These are phyloP conservation scores for Fraxinus xanthoxyloides DNA, from an alignment of 305 asterid species.

Conservation along the genomic window DNA sequence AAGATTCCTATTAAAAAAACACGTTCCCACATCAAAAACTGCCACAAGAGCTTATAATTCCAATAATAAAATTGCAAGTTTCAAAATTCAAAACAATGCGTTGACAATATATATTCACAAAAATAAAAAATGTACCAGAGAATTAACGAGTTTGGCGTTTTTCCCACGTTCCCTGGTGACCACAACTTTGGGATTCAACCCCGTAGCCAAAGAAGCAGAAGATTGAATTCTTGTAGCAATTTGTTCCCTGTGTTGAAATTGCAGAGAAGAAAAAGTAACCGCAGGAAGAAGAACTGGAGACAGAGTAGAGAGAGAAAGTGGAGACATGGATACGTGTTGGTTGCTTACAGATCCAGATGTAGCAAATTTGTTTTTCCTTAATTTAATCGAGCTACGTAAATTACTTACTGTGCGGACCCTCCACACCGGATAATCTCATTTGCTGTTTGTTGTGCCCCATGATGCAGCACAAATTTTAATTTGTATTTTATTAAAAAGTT, in stretches of 20 bases:
- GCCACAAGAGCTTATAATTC: neutral
- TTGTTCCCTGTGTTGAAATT: slow-evolving; percentile 1
- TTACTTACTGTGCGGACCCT: neutral
- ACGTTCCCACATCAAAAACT: neutral
- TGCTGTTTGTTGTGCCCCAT: neutral
- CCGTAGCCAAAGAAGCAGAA: slow-evolving; percentile 26
- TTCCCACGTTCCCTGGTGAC: slow-evolving; percentile 83
- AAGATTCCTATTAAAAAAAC: neutral
- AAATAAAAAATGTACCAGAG: slow-evolving; percentile 46
- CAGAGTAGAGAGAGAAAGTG: slow-evolving; percentile 32
- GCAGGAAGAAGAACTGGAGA: slow-evolving; percentile 23
- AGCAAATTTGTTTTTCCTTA: neutral
- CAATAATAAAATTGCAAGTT: neutral
- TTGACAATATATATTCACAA: neutral
- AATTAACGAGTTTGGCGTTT: slow-evolving; percentile 57
- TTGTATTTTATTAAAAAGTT: too few relatives aligned
- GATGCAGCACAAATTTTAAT: neutral
- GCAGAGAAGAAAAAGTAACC: slow-evolving; percentile 22
- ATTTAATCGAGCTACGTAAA: neutral
- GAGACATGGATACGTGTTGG: slow-evolving; percentile 26
- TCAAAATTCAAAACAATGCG: neutral
- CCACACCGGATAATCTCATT: slow-evolving; percentile 1
- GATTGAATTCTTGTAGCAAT: slow-evolving; percentile 6
- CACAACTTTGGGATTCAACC: slow-evolving; percentile 48
- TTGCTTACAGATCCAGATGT: slow-evolving; percentile 4